These are phyloP conservation scores for Kwoniella botswanensis DNA, from an alignment of 768 basidiomycete species.

Conservation along the genomic window DNA sequence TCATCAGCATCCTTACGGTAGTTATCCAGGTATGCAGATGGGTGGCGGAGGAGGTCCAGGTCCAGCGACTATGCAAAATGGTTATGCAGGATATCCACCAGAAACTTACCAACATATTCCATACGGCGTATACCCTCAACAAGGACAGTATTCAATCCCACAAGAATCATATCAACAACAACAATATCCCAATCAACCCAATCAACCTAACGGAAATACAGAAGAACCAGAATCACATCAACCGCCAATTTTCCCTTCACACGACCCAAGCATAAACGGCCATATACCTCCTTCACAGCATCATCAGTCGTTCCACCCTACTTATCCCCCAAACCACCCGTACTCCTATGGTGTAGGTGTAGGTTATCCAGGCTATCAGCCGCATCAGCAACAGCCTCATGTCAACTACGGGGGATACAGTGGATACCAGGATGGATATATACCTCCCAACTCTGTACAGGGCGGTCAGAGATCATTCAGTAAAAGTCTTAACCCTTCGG, in stretches of 20 bases:
- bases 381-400: constrained; percentile 13
- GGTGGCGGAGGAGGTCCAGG: constrained; percentile 42
- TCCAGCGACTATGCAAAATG: constrained; percentile 49
- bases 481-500: constrained; percentile 47
- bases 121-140: constrained; percentile 8
- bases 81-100: constrained; percentile 26
- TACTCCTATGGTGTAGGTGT: constrained; percentile 47
- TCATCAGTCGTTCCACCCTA: constrained; percentile 27
- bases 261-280: constrained; percentile 12
- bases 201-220: not conserved
- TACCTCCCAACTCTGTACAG: constrained; percentile 9
- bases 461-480: not conserved
- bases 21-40: constrained; percentile 35
- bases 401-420: constrained; percentile 19
- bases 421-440: constrained; percentile 19
- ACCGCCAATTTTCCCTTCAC: constrained; percentile 10
- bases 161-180: constrained; percentile 10
- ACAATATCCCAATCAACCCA: not conserved
- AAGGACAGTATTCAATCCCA: constrained; percentile 7
- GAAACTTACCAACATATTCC: constrained; percentile 14
- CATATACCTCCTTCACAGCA: constrained; percentile 19
- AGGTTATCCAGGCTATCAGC: constrained; percentile 38
- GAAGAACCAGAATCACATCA: constrained; percentile 2
- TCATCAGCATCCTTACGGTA: constrained; percentile 16
- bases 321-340: constrained; percentile 39